Evolutionary conservation across 768 basidiomycete species (phyloP).

Genomic region (Collybia nuda): DNA sequence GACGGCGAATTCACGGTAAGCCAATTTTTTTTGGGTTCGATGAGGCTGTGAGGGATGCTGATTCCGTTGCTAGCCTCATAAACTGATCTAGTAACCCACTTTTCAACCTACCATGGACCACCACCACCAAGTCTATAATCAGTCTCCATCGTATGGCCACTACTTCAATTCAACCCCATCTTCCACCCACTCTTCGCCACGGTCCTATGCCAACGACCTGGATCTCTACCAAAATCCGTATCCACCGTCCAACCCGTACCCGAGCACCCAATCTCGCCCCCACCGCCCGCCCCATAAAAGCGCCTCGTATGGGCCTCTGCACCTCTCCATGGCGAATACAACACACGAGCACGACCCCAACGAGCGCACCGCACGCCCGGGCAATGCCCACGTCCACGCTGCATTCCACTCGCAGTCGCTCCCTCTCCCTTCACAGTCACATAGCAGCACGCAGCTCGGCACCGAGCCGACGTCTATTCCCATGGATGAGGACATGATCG

Average conservation of each 20-base stretch:
- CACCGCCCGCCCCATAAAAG: constrained; percentile 18
- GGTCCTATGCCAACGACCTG: constrained; percentile 16
- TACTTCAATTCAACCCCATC: constrained; percentile 31
- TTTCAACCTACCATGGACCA: constrained; percentile 13
- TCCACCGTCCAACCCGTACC: constrained; percentile 16
- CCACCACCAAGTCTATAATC: constrained; percentile 14
- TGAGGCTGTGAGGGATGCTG: constrained; percentile 4
- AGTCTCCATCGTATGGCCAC: constrained; percentile 20
- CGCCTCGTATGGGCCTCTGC: constrained; percentile 22
- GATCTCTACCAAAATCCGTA: constrained; percentile 16
- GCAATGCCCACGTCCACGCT: constrained; percentile 44
- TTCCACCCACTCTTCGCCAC: constrained; percentile 26
- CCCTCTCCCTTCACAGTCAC: constrained; percentile 13
- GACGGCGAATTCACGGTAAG: constrained; percentile 6
- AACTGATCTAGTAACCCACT: neutral
- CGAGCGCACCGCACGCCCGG: constrained; percentile 48
- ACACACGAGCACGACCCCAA: constrained; percentile 40
- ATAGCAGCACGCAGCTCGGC: constrained; percentile 1
- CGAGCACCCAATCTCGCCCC: constrained; percentile 17
- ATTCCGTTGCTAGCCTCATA: constrained; percentile 6
- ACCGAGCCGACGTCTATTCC: neutral
- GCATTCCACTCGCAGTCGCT: constrained; percentile 36
- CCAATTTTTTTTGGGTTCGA: neutral
- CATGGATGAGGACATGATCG: constrained; percentile 8
- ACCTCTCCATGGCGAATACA: constrained; percentile 38